Evolutionary conservation across 352 stramenopile genomes (phyloP), one percentile per base, ranked within the genome.

Genomic region (Thraustochytrium sp.): DNA sequence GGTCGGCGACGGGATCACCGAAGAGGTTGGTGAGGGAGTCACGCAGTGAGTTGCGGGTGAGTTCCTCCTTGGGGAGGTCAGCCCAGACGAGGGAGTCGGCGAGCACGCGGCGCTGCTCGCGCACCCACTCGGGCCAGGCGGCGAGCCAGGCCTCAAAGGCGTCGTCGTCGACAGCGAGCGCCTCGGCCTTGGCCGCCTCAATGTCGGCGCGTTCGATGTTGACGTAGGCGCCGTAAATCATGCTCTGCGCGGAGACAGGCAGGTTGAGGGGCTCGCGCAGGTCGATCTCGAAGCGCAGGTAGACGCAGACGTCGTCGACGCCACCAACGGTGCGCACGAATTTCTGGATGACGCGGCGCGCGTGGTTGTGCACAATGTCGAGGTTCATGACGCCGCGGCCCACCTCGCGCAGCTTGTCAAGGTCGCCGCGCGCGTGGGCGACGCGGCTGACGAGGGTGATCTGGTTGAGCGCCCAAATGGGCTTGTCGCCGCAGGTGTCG

Each of bases 381-480:
- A 80, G 68, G 51, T 80, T 80, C 31, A 80, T 68, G 29, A 80
- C 40, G 23, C 68, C 44, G 26, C 68, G 48, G 2, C 48, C 68
- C 13, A 80, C 2, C 68, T 63, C 23, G 37, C 48, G 48, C 5
- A 80, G 68, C 34, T 68, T 38, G 21, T 64, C 68, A 9, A 29
- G 23, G 51, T 80, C 38, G 46, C 68, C 68, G 53, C 68, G 68
- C 21, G 48, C 53, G 26, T 63, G 68, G 5, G 53, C 68, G 26
- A 80, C 53, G 21, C n/a, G 42, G 42, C 31, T 63, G n/a, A 64
- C 40, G 37, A 80, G 68, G 18, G 42, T 37, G 34, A 80, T 80
- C 49, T 80, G 68, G 44, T 80, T 80, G 48, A 80, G 68, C 37
- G 68, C 68, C 68, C 68, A 80, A 44, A 80, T 80, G 37, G 68